phyloP scores from a whole-genome alignment of 495 filamentous ascomycete species.

The Hypoxylon subgilvum region DNA sequence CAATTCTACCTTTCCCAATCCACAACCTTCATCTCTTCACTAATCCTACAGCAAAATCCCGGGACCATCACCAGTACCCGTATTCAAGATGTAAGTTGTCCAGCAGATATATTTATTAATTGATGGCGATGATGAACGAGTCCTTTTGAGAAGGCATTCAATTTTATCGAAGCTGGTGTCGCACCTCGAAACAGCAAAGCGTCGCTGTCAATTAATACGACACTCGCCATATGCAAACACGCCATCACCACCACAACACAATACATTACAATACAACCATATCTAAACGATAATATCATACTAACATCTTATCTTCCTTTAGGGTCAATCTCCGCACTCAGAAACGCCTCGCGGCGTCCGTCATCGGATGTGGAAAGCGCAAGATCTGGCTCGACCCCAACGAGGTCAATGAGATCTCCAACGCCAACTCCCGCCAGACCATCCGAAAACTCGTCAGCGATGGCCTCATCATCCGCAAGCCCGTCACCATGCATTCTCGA shows the following conservation, averaged over 20 bases:
- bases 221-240: background rate
- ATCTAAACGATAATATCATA: too few species aligned
- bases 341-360: constrained; percentile 98
- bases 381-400: constrained; percentile 99
- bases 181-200: constrained; percentile 1
- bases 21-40: constrained; percentile 17
- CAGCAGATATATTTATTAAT: too few species aligned
- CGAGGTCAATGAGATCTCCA: constrained; percentile 98
- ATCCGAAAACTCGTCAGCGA: constrained; percentile 99
- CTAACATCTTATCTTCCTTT: constrained; percentile 45
- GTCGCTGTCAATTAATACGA: constrained; percentile 7
- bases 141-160: constrained; percentile 4
- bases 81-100: constrained; percentile 47
- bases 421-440: constrained; percentile 99
- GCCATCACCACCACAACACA: background rate
- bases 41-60: constrained; percentile 40
- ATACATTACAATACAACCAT: background rate
- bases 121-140: background rate
- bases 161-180: background rate
- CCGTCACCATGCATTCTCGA: constrained; percentile 99
- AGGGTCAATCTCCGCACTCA: constrained; percentile 99
- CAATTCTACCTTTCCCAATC: constrained; percentile 35
- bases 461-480: constrained; percentile 99
- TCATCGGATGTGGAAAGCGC: constrained; percentile 97
- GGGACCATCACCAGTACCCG: constrained; percentile 38